Evolutionary conservation across 495 filamentous ascomycete species (phyloP), one percentile per base, ranked within the genome.

Genomic region (Penicillium steckii): DNA sequence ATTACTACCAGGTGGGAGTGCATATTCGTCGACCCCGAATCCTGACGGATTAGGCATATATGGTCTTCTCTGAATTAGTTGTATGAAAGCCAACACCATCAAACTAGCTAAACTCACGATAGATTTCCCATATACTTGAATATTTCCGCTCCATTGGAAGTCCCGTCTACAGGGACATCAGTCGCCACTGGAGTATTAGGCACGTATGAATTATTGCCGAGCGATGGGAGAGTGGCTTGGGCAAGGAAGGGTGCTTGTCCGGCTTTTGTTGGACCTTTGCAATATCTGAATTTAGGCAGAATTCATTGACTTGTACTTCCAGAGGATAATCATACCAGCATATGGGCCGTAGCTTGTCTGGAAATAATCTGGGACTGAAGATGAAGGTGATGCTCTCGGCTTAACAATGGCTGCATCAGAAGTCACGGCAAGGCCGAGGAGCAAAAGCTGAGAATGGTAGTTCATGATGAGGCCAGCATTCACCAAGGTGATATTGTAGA

Each of bases 301-400:
- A 13, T 27, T 46, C n/a, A 2, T 26, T 13, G 22, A 30, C 24
- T 4, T 9, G 4, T 8, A 29, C 23, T 27, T 46, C 12, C 12
- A 24, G 7, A 50, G 10, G 10, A 27, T 5, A 5, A 27, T 5
- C 23, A 12, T 42, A 43, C 48, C 19, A 40, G 26, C 37, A 42
- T 17, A 43, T 52, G 44, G 44, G 15, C 55, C 32, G 10, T 25
- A 25, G 17, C 33, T 69, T 1, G 80, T 83, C 50, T 82, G 74
- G 58, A 83, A 85, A 51, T 82, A 80, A 52, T 84, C 72, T 2
- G 80, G 80, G 3, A 79, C 71, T 15, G 21, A 42, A 18, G 48
- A 32, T 27, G 48, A 25, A 10, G 8, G 5, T 5, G 10, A 27
- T 4, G 26, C 35, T 35, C 22, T 50, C 25, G 38, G 33, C 37